These are phyloP conservation scores for Eucalyptus marginata DNA, from an alignment of 345 rosid genomes.

Conservation along the genomic window DNA sequence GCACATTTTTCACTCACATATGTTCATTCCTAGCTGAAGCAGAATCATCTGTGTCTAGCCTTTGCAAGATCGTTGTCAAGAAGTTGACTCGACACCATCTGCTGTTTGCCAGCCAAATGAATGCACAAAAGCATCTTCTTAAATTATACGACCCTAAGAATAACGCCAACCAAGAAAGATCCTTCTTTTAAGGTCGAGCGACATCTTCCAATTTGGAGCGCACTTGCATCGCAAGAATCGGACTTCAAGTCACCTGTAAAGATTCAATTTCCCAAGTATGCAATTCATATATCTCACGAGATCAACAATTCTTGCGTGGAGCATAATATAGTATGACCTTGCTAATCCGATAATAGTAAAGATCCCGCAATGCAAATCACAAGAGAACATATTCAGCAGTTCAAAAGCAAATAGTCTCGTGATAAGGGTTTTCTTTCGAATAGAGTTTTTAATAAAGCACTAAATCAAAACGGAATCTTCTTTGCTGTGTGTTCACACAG, in stretches of 20 bases:
- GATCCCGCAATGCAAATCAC: background rate
- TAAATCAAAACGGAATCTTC: background rate
- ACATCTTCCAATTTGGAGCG: background rate
- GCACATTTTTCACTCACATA: background rate
- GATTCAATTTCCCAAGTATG: background rate
- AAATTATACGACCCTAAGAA: background rate
- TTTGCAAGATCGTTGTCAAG: background rate
- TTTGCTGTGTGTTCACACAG: background rate
- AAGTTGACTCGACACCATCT: background rate
- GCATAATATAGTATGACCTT: background rate
- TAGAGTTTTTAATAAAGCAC: background rate
- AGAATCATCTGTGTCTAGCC: background rate
- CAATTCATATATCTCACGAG: background rate
- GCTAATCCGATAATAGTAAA: background rate
- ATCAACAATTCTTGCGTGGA: background rate
- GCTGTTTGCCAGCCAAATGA: background rate
- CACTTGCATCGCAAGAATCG: background rate
- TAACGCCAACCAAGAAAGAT: background rate
- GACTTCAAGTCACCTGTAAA: background rate
- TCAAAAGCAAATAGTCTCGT: background rate
- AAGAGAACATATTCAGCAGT: background rate
- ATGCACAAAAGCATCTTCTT: background rate
- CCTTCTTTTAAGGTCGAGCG: background rate
- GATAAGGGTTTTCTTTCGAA: background rate
- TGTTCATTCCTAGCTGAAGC: background rate